Evolutionary conservation across 2,329 filamentous ascomycete species (phyloP), one percentile per base, ranked within the genome.

Genomic region (Fusarium mangiferae): DNA sequence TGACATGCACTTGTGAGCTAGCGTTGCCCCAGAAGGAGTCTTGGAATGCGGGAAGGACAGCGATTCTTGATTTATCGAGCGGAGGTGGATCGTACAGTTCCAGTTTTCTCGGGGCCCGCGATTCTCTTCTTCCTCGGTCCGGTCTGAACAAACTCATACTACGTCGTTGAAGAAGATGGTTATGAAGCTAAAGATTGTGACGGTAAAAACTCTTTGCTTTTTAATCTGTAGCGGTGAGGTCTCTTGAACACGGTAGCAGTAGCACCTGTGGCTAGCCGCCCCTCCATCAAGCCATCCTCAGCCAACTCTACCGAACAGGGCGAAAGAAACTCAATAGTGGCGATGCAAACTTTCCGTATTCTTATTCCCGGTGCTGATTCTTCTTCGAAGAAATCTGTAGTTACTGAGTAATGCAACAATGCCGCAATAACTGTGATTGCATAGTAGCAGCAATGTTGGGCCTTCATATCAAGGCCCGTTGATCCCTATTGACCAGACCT

Each of bases 41-140:
- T 36, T 73, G 75, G 74, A 75, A 77, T 75, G 75, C 75, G 72
- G 75, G 64, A 76, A 71, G 26, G 64, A 42, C 28, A 45, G 62
- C 73, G 56, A 68, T 72, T 70, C 59, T 49, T 74, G 66, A 33
- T 46, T 51, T 35, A 26, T 36, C 42, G 38, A 60, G 56, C 11
- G 45, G 56, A 66, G 72, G 69, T 75, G 71, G 72, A 68, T 60
- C 56, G 33, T 35, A 22, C 2, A 30, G 66, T 45, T 61, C 66
- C 73, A 70, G 42, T 70, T 76, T 75, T 48, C 44, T 74, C 72
- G 71, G 72, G 20, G 67, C 42, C 46, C 58, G 72, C 72, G 72
- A 74, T 68, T 22, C 44, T 49, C 51, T 24, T 48, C 45, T 41
- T 66, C 18, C 33, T 61, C 63, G 44, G 51, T 44, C 64, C 28